A percentile compares a stretch with the other conserved stretches of the same genome.
Conservation (phyloP, 1,139 yeast genomes). For the Yamadazyma oceani region DNA sequence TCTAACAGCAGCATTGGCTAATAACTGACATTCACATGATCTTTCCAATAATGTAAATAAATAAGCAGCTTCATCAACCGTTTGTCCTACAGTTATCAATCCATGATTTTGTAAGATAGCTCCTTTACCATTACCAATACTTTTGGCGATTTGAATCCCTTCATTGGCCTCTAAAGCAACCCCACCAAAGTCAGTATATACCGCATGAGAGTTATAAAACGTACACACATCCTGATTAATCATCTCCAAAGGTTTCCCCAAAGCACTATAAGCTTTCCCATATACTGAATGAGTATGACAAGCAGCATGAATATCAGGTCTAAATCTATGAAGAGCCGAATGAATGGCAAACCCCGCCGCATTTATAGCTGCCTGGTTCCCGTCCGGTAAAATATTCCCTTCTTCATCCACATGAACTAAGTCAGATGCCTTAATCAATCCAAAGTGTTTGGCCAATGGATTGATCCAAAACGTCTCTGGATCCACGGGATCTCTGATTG, state of each 20-base stretch:
- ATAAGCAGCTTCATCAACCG: constrained; percentile 84
- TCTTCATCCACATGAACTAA: constrained; percentile 75
- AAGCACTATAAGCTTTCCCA: constrained; percentile 75
- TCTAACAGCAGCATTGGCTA: constrained; percentile 55
- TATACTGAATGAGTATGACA: constrained; percentile 76
- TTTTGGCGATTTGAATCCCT: constrained; percentile 64
- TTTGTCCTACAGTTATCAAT: constrained; percentile 69
- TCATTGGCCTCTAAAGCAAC: constrained; percentile 76
- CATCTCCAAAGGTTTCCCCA: constrained; percentile 75
- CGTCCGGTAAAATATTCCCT: constrained; percentile 66
- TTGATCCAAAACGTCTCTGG: constrained; percentile 77
- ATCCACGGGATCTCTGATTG: constrained; percentile 74
- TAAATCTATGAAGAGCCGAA: constrained; percentile 69
- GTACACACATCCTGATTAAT: constrained; percentile 75
- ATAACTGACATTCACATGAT: constrained; percentile 68
- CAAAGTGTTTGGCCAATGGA: constrained; percentile 72
- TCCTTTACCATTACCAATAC: constrained; percentile 64
- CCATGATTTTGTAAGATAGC: constrained; percentile 79
- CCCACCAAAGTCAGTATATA: constrained; percentile 73
- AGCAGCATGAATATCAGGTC: constrained; percentile 81
- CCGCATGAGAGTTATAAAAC: constrained; percentile 65
- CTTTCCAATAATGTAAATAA: constrained; percentile 67
- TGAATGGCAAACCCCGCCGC: constrained; percentile 84
- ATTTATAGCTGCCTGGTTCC: constrained; percentile 65
- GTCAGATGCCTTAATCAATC: constrained; percentile 66